These are phyloP conservation scores for Podospora comata DNA, from an alignment of 495 filamentous ascomycete species.

Conservation along the genomic window DNA sequence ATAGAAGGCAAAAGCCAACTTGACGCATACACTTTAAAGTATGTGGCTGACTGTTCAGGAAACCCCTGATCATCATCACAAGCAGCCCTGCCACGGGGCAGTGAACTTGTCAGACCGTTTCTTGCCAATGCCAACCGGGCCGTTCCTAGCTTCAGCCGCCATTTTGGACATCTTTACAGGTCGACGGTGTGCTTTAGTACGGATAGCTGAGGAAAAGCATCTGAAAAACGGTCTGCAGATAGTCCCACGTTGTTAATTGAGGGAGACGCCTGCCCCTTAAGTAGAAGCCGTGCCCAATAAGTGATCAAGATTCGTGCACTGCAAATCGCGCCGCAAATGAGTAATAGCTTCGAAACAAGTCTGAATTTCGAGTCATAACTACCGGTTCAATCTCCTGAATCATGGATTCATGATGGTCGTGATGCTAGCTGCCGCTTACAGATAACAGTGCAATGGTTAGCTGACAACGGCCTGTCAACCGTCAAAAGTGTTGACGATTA, in stretches of 20 bases:
- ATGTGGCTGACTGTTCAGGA: too few species aligned
- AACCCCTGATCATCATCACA: background rate
- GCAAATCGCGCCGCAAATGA: too few species aligned
- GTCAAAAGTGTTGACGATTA: background rate
- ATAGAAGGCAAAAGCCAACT: too few species aligned
- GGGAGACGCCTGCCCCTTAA: too few species aligned
- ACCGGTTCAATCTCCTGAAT: background rate
- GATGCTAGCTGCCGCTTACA: background rate
- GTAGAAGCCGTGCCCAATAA: too few species aligned
- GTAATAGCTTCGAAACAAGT: too few species aligned
- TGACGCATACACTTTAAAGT: too few species aligned
- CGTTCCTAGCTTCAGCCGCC: background rate
- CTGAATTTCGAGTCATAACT: background rate
- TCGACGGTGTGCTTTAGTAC: background rate
- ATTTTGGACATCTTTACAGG: background rate
- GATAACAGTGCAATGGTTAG: background rate
- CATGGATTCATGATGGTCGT: background rate
- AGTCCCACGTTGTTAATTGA: too few species aligned
- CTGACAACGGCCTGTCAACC: background rate
- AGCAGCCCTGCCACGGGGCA: background rate
- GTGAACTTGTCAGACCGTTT: background rate
- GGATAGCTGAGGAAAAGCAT: background rate
- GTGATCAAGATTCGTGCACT: too few species aligned
- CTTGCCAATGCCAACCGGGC: background rate
- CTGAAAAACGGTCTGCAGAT: background rate